Conservation (phyloP, 192 early-diverging fungal species). For the Gigaspora rosea region DNA sequence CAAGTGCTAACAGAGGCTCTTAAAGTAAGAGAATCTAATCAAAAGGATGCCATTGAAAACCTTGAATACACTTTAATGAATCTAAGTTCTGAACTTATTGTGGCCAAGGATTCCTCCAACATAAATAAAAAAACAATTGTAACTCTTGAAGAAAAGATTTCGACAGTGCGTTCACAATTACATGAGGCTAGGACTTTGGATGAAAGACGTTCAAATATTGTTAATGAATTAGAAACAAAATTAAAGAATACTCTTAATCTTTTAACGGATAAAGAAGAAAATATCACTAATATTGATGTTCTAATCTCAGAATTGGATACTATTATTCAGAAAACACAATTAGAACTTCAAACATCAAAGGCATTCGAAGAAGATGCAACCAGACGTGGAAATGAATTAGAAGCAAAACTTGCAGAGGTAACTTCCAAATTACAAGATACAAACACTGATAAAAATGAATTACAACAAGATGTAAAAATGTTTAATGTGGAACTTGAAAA, state of each 20-base stretch:
- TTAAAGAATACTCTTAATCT: neutral
- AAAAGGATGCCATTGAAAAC: constrained; percentile 10
- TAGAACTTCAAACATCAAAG: neutral
- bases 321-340: neutral
- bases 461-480: neutral
- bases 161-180: neutral
- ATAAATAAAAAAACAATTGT: neutral
- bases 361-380: neutral
- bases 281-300: neutral
- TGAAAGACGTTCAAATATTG: neutral
- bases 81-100: constrained; percentile 10
- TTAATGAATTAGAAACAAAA: constrained; percentile 21
- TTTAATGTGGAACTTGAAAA: constrained; percentile 10
- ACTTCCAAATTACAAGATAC: neutral
- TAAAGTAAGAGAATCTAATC: constrained; percentile 12
- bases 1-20: constrained; percentile 8
- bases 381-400: neutral
- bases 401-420: constrained; percentile 1
- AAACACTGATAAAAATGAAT: neutral
- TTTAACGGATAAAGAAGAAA: constrained; percentile 21
- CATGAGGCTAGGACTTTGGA: neutral
- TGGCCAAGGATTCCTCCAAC: constrained; percentile 1
- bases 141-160: constrained; percentile 14
- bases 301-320: constrained; percentile 11
- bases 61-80: constrained; percentile 8